Evolutionary conservation across 768 basidiomycete genomes (phyloP).

Genomic region (Boletus rufocinnamomeus): DNA sequence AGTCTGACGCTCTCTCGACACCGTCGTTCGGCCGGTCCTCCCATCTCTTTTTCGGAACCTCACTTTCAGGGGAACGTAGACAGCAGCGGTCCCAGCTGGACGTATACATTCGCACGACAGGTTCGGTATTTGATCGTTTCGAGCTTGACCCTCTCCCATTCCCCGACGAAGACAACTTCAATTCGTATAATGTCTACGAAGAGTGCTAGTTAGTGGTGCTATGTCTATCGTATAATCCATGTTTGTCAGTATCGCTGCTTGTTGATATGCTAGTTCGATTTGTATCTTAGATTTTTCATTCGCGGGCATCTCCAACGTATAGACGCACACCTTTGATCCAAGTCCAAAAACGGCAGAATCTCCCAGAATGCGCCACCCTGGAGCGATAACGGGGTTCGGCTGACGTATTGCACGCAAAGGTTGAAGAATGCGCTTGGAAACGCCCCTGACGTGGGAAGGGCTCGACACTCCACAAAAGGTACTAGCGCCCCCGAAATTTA

Average conservation of each 20-base stretch:
- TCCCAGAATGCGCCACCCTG: slow-evolving; percentile 32
- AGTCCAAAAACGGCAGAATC: neutral
- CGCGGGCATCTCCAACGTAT: neutral
- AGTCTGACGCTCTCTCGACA: slow-evolving; percentile 69
- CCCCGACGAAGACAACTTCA: slow-evolving; percentile 50
- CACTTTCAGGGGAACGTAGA: slow-evolving; percentile 53
- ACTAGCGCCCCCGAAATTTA: slow-evolving; percentile 38
- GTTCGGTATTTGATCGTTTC: slow-evolving; percentile 63
- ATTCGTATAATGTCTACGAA: slow-evolving; percentile 55
- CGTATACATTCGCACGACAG: slow-evolving; percentile 61
- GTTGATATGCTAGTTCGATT: slow-evolving; percentile 33
- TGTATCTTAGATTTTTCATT: slow-evolving; percentile 28
- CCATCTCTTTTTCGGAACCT: slow-evolving; percentile 51
- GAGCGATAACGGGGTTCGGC: slow-evolving; percentile 19
- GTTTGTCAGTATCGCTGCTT: slow-evolving; percentile 22
- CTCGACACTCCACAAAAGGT: slow-evolving; percentile 46
- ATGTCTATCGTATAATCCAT: slow-evolving; percentile 34
- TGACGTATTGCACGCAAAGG: slow-evolving; percentile 57
- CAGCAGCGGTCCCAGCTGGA: slow-evolving; percentile 51
- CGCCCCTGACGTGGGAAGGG: slow-evolving; percentile 49
- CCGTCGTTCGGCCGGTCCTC: slow-evolving; percentile 63
- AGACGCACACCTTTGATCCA: neutral
- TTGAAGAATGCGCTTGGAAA: slow-evolving; percentile 71
- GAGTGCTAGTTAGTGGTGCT: slow-evolving; percentile 67
- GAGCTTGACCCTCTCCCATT: slow-evolving; percentile 75